Conservation (phyloP, 306 rosid genomes). For the Pyrus pyrifolia region DNA sequence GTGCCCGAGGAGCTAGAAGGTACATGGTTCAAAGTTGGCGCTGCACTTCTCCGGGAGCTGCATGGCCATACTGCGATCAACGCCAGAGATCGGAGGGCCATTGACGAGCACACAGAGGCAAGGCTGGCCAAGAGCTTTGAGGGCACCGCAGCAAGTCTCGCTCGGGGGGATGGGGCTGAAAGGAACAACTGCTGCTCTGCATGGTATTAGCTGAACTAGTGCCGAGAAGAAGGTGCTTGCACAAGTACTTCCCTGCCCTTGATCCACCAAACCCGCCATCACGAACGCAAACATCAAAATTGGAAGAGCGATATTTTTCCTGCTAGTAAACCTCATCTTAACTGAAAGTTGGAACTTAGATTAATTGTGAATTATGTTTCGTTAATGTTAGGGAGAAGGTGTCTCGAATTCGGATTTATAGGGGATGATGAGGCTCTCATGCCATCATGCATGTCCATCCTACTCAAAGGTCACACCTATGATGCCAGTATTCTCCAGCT, state of each 20-base stretch:
- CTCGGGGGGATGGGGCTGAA: constrained; percentile 68
- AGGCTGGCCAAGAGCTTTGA: constrained; percentile 65
- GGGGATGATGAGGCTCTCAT: constrained; percentile 4
- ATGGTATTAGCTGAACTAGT: constrained; percentile 78
- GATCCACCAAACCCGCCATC: constrained; percentile 22
- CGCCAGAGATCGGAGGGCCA: constrained; percentile 78
- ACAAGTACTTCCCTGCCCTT: constrained; percentile 41
- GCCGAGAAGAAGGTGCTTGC: constrained; percentile 68
- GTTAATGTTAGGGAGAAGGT: neutral
- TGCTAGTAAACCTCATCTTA: constrained; percentile 30
- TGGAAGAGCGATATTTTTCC: constrained; percentile 6
- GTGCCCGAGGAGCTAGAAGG: constrained; percentile 2
- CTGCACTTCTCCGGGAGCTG: constrained; percentile 74
- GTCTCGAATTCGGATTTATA: constrained; percentile 23
- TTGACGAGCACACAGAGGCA: constrained; percentile 69
- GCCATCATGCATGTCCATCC: constrained; percentile 31
- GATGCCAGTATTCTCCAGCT: constrained; percentile 19
- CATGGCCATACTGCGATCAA: constrained; percentile 74
- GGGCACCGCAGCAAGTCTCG: constrained; percentile 64
- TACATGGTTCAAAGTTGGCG: constrained; percentile 70
- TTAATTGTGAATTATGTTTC: neutral
- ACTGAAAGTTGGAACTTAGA: neutral
- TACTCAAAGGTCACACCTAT: constrained; percentile 39
- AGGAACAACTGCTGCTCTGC: constrained; percentile 74
- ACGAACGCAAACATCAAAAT: constrained; percentile 23